Percentiles rank a stretch among this genome's conserved stretches.
phyloP scores from a whole-genome alignment of 768 basidiomycete species.

The Galerina sulciceps region DNA sequence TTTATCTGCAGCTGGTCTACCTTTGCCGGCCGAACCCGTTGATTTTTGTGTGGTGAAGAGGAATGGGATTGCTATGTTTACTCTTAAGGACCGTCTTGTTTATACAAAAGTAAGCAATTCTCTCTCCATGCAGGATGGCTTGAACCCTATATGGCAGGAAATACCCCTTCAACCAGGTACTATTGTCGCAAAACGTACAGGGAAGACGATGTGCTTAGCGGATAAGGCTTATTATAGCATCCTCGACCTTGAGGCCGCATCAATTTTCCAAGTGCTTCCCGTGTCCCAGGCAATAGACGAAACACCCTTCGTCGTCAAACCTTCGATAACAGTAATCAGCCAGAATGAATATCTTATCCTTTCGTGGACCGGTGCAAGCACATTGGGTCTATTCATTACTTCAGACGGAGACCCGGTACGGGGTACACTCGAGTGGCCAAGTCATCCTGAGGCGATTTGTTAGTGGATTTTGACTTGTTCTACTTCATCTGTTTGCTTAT shows the following conservation, averaged over 20 bases:
- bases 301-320: conserved; percentile 50
- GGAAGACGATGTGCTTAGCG: conserved; percentile 72
- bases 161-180: conserved; percentile 63
- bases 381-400: conserved; percentile 87
- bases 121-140: neutral
- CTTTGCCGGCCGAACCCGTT: conserved; percentile 50
- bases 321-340: conserved; percentile 75
- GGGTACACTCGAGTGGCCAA: conserved; percentile 87
- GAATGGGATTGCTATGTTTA: conserved; percentile 62
- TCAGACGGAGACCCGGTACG: conserved; percentile 86
- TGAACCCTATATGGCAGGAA: conserved; percentile 49
- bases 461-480: conserved; percentile 33
- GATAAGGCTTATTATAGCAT: conserved; percentile 76
- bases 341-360: conserved; percentile 85
- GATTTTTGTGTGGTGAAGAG: conserved; percentile 80
- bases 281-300: conserved; percentile 68
- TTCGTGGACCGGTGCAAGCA: conserved; percentile 81
- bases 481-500: neutral
- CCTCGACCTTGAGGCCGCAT: conserved; percentile 75
- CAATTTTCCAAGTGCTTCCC: conserved; percentile 75
- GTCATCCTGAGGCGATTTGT: conserved; percentile 80
- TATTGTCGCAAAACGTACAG: conserved; percentile 63
- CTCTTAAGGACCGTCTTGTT: conserved; percentile 64
- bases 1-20: conserved; percentile 35
- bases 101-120: conserved; percentile 55